Base-by-base conservation (phyloP, 495 filamentous ascomycete species). In the Pseudoneurospora amorphoporcata region DNA sequence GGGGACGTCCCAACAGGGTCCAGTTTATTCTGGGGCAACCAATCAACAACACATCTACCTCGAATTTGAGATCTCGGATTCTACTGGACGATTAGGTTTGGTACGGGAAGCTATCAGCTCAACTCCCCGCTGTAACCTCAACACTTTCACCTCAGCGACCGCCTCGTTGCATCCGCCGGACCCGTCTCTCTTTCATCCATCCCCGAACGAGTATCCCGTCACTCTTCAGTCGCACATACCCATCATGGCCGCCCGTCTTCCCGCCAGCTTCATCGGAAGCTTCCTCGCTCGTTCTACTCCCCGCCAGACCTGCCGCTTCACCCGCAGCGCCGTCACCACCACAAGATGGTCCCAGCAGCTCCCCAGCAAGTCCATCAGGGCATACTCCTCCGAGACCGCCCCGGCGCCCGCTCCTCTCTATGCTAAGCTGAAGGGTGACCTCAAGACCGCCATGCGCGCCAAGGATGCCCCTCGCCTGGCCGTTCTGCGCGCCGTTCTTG, bases 401-500 rank as follows among this genome's bases (percentile, higher is more conserved):
- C 75, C 80, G 12, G 73, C 82, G 3, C 77, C 82, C 40, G 81
- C 83, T n/a, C 81, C 82, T 8, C 79, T 85, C 6, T 78, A 84
- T 23, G 74, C 79, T 61, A 86, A 79, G 75, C 73, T 85, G 71
- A 89, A 87, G 70, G 80, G 79, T 65, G 88, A 90, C 73, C 79
- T 90, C 70, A 90, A 90, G 78, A 78, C 82, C 42, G 87, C 88
- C 68, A 88, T 90, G 88, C 83, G 84, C 47, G 81, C 80, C 58
- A 90, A 89, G 78, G 87, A 88, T 75, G 80, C 85, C 65, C 79
- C 82, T 37, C 82, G 86, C 23, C 84, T 89, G 23, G 75, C 81
- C 68, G 88, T 88, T 16, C 80, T 89, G 68, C 86, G 87, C 71
- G 75, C 83, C n/a, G 76, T 90, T 71, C 81, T 90, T 40, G 75